Percentiles rank a stretch among this genome's conserved stretches.
phyloP scores from a whole-genome alignment of 23 red algal species.

The Gracilariopsis chorda region DNA sequence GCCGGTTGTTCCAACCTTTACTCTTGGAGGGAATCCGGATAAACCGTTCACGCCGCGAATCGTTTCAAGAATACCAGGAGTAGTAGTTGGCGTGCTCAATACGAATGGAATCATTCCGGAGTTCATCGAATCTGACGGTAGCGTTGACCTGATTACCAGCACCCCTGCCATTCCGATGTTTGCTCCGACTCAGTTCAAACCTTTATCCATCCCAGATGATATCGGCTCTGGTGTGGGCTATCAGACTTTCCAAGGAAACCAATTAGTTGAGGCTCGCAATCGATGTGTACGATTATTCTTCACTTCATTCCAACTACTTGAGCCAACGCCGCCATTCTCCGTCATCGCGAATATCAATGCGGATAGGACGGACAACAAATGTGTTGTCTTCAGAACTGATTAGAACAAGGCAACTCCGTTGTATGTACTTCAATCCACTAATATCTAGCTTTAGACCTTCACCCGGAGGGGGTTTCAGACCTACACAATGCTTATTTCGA shows the following conservation, averaged over 20 bases:
- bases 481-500: constrained; percentile 1
- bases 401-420: not conserved
- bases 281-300: constrained; percentile 49
- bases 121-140: constrained; percentile 21
- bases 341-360: constrained; percentile 4
- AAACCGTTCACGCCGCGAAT: not conserved
- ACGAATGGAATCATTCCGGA: constrained; percentile 13
- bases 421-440: not conserved
- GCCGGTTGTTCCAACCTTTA: not conserved
- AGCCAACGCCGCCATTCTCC: not conserved
- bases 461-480: not conserved
- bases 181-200: constrained; percentile 43
- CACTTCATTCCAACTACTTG: constrained; percentile 26
- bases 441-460: not conserved
- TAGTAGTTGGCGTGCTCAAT: not conserved
- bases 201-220: constrained; percentile 6
- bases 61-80: not conserved
- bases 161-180: not conserved
- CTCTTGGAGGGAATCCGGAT: not conserved
- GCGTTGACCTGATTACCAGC: not conserved
- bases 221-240: constrained; percentile 31
- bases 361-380: not conserved
- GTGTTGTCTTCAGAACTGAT: constrained; percentile 23
- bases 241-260: constrained; percentile 25
- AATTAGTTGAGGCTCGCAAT: not conserved